Base-by-base conservation (phyloP, 2,329 filamentous ascomycete genomes). In the Colletotrichum euphorbiae region DNA sequence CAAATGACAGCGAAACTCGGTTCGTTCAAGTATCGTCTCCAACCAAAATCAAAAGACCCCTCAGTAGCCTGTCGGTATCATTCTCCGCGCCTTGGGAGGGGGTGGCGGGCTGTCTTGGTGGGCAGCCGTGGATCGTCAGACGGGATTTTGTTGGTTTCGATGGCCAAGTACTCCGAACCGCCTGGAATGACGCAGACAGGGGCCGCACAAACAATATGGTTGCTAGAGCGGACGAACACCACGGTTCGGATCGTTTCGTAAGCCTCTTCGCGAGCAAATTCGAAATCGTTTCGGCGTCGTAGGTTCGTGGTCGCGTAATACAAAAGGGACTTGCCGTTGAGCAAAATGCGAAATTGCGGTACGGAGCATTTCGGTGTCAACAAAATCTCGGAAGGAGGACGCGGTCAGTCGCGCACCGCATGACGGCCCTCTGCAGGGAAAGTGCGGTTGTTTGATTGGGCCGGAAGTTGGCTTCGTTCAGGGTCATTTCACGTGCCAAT, bases 401-500 rank as follows among this genome's bases (percentile, higher is more conserved):
- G 67, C 67, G 67, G 63, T 69, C 67, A 57, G 56, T 69, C 67
- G 67, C 67, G 67, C 67, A 69, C 43, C 63, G 63, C 63, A 69
- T 69, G 67, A 69, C 57, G 63, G 50, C 38, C 63, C 66, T 57
- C 42, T 68, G 51, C 67, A 69, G 63, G 62, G 62, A 69, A 51
- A 46, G 40, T 15, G 52, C 42, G 28, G 24, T 43, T 36, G 54
- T 64, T 65, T 68, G 67, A 69, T 69, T 69, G 67, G 67, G 67
- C 21, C 48, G 67, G 57, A 69, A 69, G 68, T 69, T 69, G 68
- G 63, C 67, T 69, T 55, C 42, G 42, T 40, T 56, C 61, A 60
- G 66, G 66, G 66, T 66, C 66, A 67, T 54, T 69, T 69, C 67
- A 69, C 63, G 67, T 69, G 67, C 63, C 57, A 67, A 67, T 69